These are phyloP conservation scores for Gillenia trifoliata DNA, from an alignment of 306 rosid species.

Conservation along the genomic window DNA sequence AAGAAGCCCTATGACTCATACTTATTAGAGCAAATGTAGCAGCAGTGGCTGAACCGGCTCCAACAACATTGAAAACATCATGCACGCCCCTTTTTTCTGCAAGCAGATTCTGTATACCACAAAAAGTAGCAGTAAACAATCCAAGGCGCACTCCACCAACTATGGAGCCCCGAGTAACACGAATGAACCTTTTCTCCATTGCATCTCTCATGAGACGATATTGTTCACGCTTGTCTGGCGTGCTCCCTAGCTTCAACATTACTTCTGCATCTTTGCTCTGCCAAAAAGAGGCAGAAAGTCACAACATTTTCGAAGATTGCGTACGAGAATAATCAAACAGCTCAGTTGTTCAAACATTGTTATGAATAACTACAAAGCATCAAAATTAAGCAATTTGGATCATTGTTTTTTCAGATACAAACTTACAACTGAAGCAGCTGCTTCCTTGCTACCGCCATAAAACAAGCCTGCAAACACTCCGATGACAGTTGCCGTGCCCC, in stretches of 20 bases:
- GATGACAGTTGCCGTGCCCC: conserved; percentile 89
- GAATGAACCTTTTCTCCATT: conserved; percentile 89
- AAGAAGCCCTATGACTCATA: conserved; percentile 36
- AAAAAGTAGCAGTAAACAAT: conserved; percentile 84
- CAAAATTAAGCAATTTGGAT: not conserved
- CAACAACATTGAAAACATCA: conserved; percentile 80
- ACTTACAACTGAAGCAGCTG: conserved; percentile 89
- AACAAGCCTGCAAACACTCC: conserved; percentile 89
- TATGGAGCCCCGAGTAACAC: conserved; percentile 76
- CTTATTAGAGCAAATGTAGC: conserved; percentile 84
- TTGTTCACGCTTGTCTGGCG: conserved; percentile 87
- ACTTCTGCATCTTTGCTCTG: conserved; percentile 98
- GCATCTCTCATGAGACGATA: conserved; percentile 92
- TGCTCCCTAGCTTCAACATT: conserved; percentile 88
- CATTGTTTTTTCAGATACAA: conserved; percentile 11
- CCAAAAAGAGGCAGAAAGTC: conserved; percentile 21
- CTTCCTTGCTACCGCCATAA: conserved; percentile 96
- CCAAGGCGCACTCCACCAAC: conserved; percentile 93
- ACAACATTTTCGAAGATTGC: conserved; percentile 1
- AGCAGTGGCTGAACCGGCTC: conserved; percentile 96
- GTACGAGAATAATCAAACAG: not conserved
- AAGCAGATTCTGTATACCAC: conserved; percentile 63
- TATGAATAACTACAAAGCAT: not conserved
- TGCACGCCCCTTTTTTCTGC: conserved; percentile 82
- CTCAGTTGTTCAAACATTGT: not conserved